These are phyloP conservation scores for Fomitopsis pulvina DNA, from an alignment of 768 basidiomycete genomes.

Conservation along the genomic window DNA sequence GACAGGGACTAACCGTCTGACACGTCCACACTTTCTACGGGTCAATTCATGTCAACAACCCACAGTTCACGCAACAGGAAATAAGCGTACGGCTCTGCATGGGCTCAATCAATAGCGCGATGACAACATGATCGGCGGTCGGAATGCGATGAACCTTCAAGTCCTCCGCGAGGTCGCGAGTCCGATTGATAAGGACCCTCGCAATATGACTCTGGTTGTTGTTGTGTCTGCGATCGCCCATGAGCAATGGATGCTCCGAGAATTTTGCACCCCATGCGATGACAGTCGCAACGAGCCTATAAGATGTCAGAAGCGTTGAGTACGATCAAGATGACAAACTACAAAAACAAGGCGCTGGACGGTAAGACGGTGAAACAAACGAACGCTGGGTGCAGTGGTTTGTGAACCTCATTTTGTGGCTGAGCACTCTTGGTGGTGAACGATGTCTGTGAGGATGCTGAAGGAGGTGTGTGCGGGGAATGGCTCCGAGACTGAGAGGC, in stretches of 20 bases:
- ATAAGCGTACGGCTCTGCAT: conserved; percentile 64
- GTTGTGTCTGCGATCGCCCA: conserved; percentile 67
- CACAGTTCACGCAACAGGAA: not conserved
- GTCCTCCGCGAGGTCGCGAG: conserved; percentile 81
- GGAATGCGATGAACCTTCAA: conserved; percentile 82
- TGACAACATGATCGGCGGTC: conserved; percentile 74
- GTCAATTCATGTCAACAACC: conserved; percentile 2
- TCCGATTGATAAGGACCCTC: conserved; percentile 69
- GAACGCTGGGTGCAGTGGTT: conserved; percentile 23
- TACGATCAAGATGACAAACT: not conserved
- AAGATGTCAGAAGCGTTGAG: not conserved
- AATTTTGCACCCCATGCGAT: conserved; percentile 92
- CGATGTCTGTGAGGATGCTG: conserved; percentile 9
- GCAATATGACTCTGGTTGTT: conserved; percentile 67
- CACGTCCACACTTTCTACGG: conserved; percentile 64
- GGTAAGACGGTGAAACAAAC: conserved; percentile 6
- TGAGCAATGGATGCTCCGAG: conserved; percentile 82
- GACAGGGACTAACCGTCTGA: conserved; percentile 47
- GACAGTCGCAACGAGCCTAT: conserved; percentile 68
- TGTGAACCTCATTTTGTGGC: conserved; percentile 9
- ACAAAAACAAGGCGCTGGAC: not conserved
- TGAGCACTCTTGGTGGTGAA: conserved; percentile 10
- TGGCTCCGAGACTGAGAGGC: conserved; percentile 11
- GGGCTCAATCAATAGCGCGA: conserved; percentile 75
- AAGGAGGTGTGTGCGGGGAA: conserved; percentile 16